A percentile compares a stretch with the other conserved stretches of the same genome.
These are phyloP conservation scores for Macrophomina phaseolina DNA, from an alignment of 2,329 filamentous ascomycete genomes.

Conservation along the genomic window DNA sequence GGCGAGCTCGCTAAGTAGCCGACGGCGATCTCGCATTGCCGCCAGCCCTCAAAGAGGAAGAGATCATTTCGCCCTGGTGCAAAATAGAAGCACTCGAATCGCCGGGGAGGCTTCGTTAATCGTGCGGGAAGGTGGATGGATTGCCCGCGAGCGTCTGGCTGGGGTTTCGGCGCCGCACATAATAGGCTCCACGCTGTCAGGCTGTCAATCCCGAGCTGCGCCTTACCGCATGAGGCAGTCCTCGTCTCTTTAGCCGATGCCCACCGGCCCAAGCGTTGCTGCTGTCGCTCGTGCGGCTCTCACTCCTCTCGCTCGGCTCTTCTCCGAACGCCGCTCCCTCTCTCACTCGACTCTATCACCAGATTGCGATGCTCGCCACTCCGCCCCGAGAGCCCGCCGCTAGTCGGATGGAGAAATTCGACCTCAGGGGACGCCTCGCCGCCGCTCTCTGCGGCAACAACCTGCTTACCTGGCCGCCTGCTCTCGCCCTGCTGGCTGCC, in stretches of 20 bases:
- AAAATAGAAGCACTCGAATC: not conserved
- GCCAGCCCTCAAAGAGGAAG: not conserved
- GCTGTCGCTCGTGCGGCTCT: not conserved
- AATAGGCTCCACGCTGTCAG: constrained; percentile 14
- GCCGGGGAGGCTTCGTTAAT: not conserved
- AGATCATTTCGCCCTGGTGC: constrained; percentile 7
- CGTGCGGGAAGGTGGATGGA: not conserved
- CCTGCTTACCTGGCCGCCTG: not conserved
- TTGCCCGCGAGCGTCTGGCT: not conserved
- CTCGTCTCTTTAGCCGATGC: constrained; percentile 21
- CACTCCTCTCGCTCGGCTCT: constrained; percentile 10
- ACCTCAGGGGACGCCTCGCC: not conserved
- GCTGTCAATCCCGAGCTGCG: not conserved
- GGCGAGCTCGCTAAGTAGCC: constrained; percentile 16
- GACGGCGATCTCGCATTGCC: constrained; percentile 13
- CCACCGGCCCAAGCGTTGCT: not conserved
- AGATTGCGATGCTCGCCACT: constrained; percentile 22
- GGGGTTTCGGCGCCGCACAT: not conserved
- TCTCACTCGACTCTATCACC: constrained; percentile 16
- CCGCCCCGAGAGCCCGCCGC: not conserved
- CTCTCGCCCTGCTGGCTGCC: not conserved
- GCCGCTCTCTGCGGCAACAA: too few species aligned
- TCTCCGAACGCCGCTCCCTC: not conserved
- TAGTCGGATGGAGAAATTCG: not conserved
- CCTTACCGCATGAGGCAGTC: not conserved